Percentiles rank a stretch among this genome's conserved stretches.
These are phyloP conservation scores for Emergomyces orientalis DNA, from an alignment of 2,329 filamentous ascomycete species.

Conservation along the genomic window DNA sequence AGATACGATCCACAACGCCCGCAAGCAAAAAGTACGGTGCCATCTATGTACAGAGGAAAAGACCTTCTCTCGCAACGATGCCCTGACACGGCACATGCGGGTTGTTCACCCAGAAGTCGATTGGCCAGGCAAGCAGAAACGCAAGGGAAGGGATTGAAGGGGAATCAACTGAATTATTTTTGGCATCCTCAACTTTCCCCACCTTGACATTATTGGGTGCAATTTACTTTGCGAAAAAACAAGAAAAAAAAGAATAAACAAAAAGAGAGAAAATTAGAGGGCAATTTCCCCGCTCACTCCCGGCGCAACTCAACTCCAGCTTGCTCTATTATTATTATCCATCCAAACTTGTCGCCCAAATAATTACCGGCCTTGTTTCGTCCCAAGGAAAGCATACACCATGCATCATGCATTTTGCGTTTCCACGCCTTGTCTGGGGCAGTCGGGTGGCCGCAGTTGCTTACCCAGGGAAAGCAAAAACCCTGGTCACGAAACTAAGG, in stretches of 20 bases:
- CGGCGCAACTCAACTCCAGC: neutral
- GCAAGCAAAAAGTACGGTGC: constrained; percentile 91
- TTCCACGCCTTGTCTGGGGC: neutral
- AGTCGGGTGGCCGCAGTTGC: neutral
- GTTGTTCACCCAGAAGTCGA: constrained; percentile 88
- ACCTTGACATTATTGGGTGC: neutral
- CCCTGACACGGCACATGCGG: constrained; percentile 84
- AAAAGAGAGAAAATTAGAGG: too few species aligned
- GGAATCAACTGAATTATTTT: neutral
- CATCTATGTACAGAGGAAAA: constrained; percentile 91
- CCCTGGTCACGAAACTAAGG: neutral
- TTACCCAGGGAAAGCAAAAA: neutral
- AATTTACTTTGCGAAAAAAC: neutral
- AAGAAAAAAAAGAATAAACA: neutral
- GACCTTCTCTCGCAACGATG: constrained; percentile 92
- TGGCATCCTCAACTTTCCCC: neutral
- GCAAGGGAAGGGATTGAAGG: constrained; percentile 30
- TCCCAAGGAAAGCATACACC: neutral
- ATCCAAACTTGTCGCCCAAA: neutral
- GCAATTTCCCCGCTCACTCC: neutral
- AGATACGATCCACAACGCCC: constrained; percentile 91
- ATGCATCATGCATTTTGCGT: neutral
- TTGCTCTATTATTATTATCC: neutral
- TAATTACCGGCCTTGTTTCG: neutral
- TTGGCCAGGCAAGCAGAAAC: constrained; percentile 56